Evolutionary conservation across 2,329 filamentous ascomycete species (phyloP).

Genomic region (Botrytis medusae): DNA sequence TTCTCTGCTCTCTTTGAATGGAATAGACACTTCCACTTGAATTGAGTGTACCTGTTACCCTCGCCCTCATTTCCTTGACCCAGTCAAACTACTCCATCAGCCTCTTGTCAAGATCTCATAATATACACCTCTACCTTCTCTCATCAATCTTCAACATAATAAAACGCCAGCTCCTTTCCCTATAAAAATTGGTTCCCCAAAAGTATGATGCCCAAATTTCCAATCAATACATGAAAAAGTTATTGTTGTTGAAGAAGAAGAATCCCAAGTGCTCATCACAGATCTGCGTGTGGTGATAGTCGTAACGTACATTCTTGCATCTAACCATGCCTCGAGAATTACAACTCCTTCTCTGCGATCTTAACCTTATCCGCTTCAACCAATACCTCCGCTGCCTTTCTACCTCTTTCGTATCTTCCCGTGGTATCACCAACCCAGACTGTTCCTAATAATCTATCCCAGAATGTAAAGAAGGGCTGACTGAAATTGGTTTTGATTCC

Average conservation of each 20-base stretch:
- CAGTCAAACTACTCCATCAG: background rate
- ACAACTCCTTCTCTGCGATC: slow-evolving; percentile 3
- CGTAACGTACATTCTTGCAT: slow-evolving; percentile 17
- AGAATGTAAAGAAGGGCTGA: slow-evolving; percentile 93
- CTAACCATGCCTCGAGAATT: background rate
- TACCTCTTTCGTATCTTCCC: slow-evolving; percentile 34
- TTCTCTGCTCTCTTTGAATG: background rate
- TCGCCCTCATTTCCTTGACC: background rate
- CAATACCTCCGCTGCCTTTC: slow-evolving; percentile 37
- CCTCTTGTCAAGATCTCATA: background rate
- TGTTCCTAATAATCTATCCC: slow-evolving; percentile 81
- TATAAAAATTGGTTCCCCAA: slow-evolving; percentile 1
- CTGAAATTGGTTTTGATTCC: slow-evolving; percentile 96
- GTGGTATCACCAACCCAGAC: slow-evolving; percentile 38
- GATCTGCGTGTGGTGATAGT: background rate
- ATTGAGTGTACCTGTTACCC: background rate
- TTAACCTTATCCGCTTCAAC: slow-evolving; percentile 33
- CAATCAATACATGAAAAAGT: slow-evolving; percentile 17
- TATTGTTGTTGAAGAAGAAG: background rate
- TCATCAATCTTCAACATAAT: background rate
- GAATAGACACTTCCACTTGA: background rate
- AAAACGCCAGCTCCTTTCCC: slow-evolving; percentile 15
- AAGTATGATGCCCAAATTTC: slow-evolving; percentile 15
- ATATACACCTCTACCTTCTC: background rate
- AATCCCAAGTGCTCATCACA: background rate